Conservation (phyloP, 164 flowering plant species). For the Macadamia integrifolia region DNA sequence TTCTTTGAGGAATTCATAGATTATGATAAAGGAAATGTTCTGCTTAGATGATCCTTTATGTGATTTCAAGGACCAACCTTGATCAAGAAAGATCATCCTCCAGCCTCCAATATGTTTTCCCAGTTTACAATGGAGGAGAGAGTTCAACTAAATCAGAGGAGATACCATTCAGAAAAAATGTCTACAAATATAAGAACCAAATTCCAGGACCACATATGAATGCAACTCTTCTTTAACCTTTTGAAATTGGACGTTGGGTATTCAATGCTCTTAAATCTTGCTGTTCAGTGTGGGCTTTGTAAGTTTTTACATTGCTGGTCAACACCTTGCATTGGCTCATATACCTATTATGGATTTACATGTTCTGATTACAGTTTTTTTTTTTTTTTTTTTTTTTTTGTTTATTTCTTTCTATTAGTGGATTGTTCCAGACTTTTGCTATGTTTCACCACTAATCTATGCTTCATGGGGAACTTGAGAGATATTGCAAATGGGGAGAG, state of each 20-base stretch:
- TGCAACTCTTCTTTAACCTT: not conserved
- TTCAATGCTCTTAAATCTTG: conserved; percentile 60
- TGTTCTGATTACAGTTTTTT: not conserved
- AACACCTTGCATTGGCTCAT: not conserved
- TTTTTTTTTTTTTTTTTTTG: not conserved
- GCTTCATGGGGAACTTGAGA: too few species aligned
- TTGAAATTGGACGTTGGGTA: conserved; percentile 62
- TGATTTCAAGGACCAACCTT: conserved; percentile 60
- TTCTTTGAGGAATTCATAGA: conserved; percentile 42
- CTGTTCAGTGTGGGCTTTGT: conserved; percentile 65
- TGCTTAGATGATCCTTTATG: conserved; percentile 75
- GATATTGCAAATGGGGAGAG: too few species aligned
- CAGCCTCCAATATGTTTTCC: conserved; percentile 59
- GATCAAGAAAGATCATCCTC: conserved; percentile 45
- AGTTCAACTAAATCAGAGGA: conserved; percentile 39
- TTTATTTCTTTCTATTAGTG: not conserved
- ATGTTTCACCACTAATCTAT: too few species aligned
- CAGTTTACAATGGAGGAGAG: conserved; percentile 63
- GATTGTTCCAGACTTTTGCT: too few species aligned
- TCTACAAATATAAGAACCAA: not conserved
- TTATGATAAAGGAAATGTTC: conserved; percentile 53
- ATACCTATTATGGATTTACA: too few species aligned
- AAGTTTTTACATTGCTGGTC: conserved; percentile 21
- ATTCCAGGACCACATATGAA: not conserved
- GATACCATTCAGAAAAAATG: conserved; percentile 53